Base-by-base conservation (phyloP, 345 rosid species). In the Raphanus raphanistrum region DNA sequence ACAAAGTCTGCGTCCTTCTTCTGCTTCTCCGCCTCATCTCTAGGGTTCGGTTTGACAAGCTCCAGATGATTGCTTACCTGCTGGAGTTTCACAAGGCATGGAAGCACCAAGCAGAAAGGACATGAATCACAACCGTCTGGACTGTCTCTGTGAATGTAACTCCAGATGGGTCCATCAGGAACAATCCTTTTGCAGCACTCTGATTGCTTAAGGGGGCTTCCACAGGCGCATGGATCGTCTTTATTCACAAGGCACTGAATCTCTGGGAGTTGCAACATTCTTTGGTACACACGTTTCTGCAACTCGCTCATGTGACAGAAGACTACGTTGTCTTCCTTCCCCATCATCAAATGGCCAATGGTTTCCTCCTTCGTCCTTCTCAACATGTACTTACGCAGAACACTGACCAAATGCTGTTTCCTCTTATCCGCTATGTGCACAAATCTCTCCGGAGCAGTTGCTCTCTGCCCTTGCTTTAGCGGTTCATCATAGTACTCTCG, bases 291-390 rank as follows among this genome's bases (percentile, higher is more conserved):
- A 17, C 96, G 87, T 72, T 86, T 94, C 78, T 92, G 96, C 77
- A 94, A 68, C 78, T 87, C 90, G 60, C 98, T 92, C 98, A 94
- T 94, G 62, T 93, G 85, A 76, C 98, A 94, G 64, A 94, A 94
- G 17, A 94, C 91, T 6, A 90, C 97, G 70, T 94, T 94, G 80
- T 94, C 98, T 85, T 94, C 98, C 83, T 94, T 94, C 66, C 98
- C 98, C 97, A 92, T 86, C 98, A 94, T 86, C 68, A 92, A 84
- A 87, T 90, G 97, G 8, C 97, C 98, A 71, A 94, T 94, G 17
- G 98, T 92, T 84, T 92, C 97, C 76, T 90, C 98, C 85, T 94
- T 94, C 27, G 98, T 94, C 82, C 98, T 92, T 70, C 98, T 90
- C 68, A 94, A 76, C 95, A 92, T 83, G 73, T 90, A 92, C 74